These are phyloP conservation scores for Nicotiana benthamiana DNA, from an alignment of 257 asterid genomes.

Conservation along the genomic window DNA sequence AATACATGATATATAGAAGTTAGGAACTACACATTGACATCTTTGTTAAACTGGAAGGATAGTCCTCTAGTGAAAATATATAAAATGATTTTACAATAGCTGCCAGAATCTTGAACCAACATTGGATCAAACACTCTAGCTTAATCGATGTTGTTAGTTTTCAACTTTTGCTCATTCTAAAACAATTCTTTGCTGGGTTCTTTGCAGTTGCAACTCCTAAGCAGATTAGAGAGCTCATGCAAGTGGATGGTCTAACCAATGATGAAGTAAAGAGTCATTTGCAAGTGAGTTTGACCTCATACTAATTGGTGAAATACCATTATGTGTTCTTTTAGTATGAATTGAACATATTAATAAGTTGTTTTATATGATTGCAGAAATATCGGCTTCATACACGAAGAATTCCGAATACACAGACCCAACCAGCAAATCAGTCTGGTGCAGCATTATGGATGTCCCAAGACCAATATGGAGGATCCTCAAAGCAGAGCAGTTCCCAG, in stretches of 20 bases:
- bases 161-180: neutral
- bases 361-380: constrained; percentile 41
- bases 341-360: neutral
- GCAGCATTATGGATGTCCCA: constrained; percentile 22
- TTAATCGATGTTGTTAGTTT: neutral
- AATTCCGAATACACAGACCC: constrained; percentile 19
- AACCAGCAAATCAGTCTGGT: constrained; percentile 20
- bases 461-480: constrained; percentile 30
- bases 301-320: neutral
- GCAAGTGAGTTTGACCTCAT: constrained; percentile 43
- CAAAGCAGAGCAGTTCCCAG: constrained; percentile 32
- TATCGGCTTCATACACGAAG: constrained; percentile 70
- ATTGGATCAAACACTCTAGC: neutral
- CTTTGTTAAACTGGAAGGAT: neutral
- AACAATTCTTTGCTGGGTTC: neutral
- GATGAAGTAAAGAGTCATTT: constrained; percentile 98
- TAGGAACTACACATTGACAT: neutral
- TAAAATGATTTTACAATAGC: neutral
- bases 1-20: neutral
- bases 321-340: neutral
- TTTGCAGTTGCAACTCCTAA: constrained; percentile 87
- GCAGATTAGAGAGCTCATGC: constrained; percentile 91
- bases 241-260: constrained; percentile 84
- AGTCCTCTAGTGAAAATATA: neutral
- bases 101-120: neutral